Evolutionary conservation across 768 basidiomycete genomes (phyloP), one percentile per base, ranked within the genome.

Genomic region (Pulveroboletus ravenelii): DNA sequence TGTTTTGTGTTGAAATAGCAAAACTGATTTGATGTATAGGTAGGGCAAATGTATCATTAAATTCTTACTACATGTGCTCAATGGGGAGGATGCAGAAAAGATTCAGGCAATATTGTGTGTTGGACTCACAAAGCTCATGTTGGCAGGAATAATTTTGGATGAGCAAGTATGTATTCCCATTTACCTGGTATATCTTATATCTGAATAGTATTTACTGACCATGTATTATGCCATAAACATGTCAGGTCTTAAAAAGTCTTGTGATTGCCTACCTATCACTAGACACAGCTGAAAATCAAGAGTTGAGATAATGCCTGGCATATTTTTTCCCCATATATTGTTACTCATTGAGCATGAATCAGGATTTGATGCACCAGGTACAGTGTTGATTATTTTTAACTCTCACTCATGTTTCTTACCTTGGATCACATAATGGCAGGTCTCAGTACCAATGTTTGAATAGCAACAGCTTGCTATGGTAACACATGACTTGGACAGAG

Each of bases 311-410:
- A 65, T 92, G 86, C 59, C 68, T 96, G 35, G 78, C 85, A 3
- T 89, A 87, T 65, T 95, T 95, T 75, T 84, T 94, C 69, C 87
- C 83, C 2, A 81, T 84, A 0, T 96, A 87, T 62, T 89, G 89
- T 66, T 90, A 84, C 67, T 89, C 90, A n/a, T 84, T 85, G 0
- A 65, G 78, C 6, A 58, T 59, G 18, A 89, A 94, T 60, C 93
- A 96, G 67, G 66, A 77, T n/a, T 67, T 78, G n/a, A 84, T 96
- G 76, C 78, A 77, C 59, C 64, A 79, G 74, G 74, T 62, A 34
- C 6, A 7, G 14, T 36, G n/a, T 7, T 20, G 12, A 42, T 43
- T n/a, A n/a, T n/a, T n/a, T n/a, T n/a, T n/a, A n/a, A n/a, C n/a
- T 44, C 30, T 14, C 17, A 1, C 31, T 43, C 9, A 4, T 10